Evolutionary conservation across 176 grass and related monocot species (phyloP), one percentile per base, ranked within the genome.

Genomic region (Puya raimondii): DNA sequence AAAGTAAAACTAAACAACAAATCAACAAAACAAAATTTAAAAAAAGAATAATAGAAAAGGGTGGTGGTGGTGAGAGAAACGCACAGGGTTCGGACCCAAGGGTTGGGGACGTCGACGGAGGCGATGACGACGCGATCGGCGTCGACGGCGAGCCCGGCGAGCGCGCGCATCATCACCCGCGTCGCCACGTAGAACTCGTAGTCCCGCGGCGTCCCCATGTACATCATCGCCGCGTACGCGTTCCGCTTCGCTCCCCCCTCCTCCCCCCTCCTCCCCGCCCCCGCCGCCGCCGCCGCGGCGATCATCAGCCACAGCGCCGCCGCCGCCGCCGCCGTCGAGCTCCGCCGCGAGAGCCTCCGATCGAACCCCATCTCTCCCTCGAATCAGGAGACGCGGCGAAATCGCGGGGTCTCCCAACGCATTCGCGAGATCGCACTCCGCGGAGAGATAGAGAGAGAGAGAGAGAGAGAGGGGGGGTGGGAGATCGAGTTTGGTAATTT

Each of bases 161-260:
- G 89, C 47, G 88, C 85, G 61, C 93, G 81, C 93, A 97, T 97
- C 93, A 97, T 97, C 17, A 97, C 93, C 50, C 93, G 73, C 77
- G 88, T 81, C 29, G 93, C 93, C 15, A 92, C 86, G 77, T 92
- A 92, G 86, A 97, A 97, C 81, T 97, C 93, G 84, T 97, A 97
- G 72, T 97, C 93, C 80, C 93, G 78, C 70, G 93, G 86, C 74
- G 93, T 97, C 33, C 93, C 93, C 93, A 97, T 92, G 86, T 97
- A 97, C 93, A 97, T 97, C 89, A 97, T 97, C 47, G 93, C 93
- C n/a, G 86, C 93, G 77, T 97, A 97, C 15, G 93, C 93, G 54
- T 97, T 79, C 26, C 77, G 74, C 59, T 85, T 81, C 47, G 22
- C n/a, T 2, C 48, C 42, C 22, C 49, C 82, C 23, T 21, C 65